Conservation (phyloP, 371 early-diverging fungal species). For the Umbelopsis sp. region DNA sequence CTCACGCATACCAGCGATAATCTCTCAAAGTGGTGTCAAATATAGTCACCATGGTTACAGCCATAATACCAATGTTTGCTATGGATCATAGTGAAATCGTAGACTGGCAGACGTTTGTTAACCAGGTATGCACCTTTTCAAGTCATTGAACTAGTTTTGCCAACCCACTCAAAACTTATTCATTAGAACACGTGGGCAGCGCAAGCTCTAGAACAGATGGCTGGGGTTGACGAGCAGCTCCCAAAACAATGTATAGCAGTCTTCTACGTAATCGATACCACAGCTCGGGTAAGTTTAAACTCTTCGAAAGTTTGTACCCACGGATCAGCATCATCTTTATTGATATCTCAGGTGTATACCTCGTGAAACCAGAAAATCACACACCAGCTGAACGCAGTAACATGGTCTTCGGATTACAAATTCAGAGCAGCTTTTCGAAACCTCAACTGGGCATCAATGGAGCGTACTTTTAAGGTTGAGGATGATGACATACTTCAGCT, state of each 20-base stretch:
- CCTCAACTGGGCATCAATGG: constrained; percentile 25
- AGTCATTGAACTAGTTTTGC: neutral
- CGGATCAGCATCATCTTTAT: neutral
- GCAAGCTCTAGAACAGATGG: constrained; percentile 12
- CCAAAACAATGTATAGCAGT: constrained; percentile 23
- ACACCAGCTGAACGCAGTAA: constrained; percentile 20
- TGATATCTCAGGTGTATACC: neutral
- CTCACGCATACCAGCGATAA: neutral
- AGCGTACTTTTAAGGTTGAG: constrained; percentile 25
- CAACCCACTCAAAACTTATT: neutral
- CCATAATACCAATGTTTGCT: constrained; percentile 22
- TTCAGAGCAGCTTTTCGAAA: constrained; percentile 23
- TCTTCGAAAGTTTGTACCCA: no score
- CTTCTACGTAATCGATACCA: constrained; percentile 22
- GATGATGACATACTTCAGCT: constrained; percentile 22
- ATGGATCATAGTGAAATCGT: constrained; percentile 21
- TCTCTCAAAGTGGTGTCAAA: neutral
- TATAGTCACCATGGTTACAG: neutral
- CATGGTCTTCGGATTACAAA: constrained; percentile 24
- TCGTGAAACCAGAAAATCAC: neutral
- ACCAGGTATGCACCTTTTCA: neutral
- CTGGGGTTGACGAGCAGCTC: neutral
- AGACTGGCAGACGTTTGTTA: constrained; percentile 23
- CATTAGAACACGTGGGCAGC: neutral
- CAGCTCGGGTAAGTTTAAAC: neutral